Percentiles rank a stretch among this genome's conserved stretches.
Evolutionary conservation across 495 filamentous ascomycete species (phyloP).

Genomic region (Pseudevernia furfuracea): DNA sequence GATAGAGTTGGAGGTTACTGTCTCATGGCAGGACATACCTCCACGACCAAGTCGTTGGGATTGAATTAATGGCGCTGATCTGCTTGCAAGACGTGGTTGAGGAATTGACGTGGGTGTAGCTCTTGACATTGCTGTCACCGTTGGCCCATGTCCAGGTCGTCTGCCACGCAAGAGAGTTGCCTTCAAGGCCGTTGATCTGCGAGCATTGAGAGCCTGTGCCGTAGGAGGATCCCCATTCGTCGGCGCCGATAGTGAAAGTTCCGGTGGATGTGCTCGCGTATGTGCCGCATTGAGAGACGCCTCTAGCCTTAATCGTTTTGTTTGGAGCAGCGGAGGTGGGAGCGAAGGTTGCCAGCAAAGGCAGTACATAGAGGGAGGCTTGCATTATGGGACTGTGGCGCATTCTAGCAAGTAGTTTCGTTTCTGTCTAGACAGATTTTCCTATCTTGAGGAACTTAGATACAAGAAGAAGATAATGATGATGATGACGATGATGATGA

Average conservation of each 20-base stretch:
- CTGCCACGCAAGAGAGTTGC: constrained; percentile 46
- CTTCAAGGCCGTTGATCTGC: constrained; percentile 40
- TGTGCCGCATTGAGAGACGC: constrained; percentile 44
- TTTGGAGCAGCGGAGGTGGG: constrained; percentile 31
- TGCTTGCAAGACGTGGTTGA: constrained; percentile 36
- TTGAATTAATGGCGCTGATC: constrained; percentile 43
- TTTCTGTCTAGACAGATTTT: too few species aligned
- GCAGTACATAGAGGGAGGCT: neutral
- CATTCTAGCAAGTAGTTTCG: too few species aligned
- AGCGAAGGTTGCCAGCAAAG: neutral
- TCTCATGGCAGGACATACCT: constrained; percentile 31
- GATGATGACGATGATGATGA: too few species aligned
- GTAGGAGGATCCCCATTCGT: constrained; percentile 46
- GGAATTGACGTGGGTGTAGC: constrained; percentile 48
- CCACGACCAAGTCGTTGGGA: constrained; percentile 49
- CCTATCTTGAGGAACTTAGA: too few species aligned
- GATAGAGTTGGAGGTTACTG: neutral
- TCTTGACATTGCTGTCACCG: constrained; percentile 47
- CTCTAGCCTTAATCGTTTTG: constrained; percentile 35
- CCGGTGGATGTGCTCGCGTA: constrained; percentile 39
- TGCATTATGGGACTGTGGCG: neutral
- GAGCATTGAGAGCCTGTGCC: constrained; percentile 52
- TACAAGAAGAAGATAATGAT: too few species aligned
- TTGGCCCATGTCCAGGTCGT: constrained; percentile 53
- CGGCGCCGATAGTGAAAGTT: constrained; percentile 47